phyloP scores from a whole-genome alignment of 371 early-diverging fungal species.

The Lichtheimia corymbifera region DNA sequence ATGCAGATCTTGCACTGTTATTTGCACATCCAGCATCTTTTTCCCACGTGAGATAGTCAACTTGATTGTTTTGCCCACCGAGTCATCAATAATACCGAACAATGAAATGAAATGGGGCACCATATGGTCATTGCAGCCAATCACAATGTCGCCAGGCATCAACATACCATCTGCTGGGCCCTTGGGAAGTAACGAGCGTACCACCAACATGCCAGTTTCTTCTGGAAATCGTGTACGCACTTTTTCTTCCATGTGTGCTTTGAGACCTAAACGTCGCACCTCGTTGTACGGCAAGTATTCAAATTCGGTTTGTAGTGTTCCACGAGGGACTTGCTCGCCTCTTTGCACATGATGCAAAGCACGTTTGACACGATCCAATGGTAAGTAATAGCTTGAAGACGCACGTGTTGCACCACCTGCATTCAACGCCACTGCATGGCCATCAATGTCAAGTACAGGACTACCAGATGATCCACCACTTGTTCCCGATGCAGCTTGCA shows the following conservation, averaged over 20 bases:
- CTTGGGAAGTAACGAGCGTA: conserved; percentile 68
- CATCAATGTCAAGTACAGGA: conserved; percentile 69
- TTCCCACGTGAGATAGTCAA: conserved; percentile 75
- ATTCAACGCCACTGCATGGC: conserved; percentile 67
- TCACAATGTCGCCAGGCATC: conserved; percentile 73
- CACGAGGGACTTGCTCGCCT: conserved; percentile 64
- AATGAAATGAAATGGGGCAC: conserved; percentile 74
- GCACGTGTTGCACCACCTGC: conserved; percentile 65
- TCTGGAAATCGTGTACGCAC: conserved; percentile 60
- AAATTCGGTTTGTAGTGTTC: conserved; percentile 75
- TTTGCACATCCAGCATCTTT: conserved; percentile 49
- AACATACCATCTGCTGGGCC: conserved; percentile 68
- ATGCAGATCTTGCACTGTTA: conserved; percentile 78
- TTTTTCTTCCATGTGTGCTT: conserved; percentile 61
- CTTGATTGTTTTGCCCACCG: conserved; percentile 59
- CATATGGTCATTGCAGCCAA: conserved; percentile 60
- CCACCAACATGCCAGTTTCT: conserved; percentile 79
- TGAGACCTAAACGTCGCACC: conserved; percentile 60
- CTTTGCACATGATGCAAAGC: conserved; percentile 64
- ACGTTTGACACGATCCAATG: conserved; percentile 65
- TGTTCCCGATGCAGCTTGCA: conserved; percentile 70
- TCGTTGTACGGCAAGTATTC: conserved; percentile 65
- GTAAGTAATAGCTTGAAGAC: conserved; percentile 58
- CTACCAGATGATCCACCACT: conserved; percentile 70
- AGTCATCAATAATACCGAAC: conserved; percentile 65